Evolutionary conservation across 2,329 filamentous ascomycete species (phyloP).

Genomic region (Septoria linicola): DNA sequence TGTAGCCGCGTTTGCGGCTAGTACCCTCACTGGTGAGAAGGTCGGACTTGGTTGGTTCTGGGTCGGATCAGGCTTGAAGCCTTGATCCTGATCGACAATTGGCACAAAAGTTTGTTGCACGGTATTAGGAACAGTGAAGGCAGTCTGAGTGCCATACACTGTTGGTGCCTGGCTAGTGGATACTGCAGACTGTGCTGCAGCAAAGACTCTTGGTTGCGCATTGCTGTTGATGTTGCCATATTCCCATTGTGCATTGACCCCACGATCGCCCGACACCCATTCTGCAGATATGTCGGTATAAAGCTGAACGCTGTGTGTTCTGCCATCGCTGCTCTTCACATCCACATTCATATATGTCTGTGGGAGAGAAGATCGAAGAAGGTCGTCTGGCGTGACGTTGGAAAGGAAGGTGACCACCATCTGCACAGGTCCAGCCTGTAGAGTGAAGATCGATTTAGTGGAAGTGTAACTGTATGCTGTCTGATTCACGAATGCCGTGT

Average conservation of each 20-base stretch:
- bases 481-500: constrained; percentile 55
- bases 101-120: constrained; percentile 20
- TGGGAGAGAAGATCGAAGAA: constrained; percentile 58
- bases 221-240: constrained; percentile 38
- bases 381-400: constrained; percentile 13
- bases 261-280: constrained; percentile 64
- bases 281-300: constrained; percentile 73
- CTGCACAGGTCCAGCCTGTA: constrained; percentile 45
- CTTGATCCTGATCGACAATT: constrained; percentile 7
- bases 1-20: constrained; percentile 2
- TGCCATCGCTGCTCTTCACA: constrained; percentile 62
- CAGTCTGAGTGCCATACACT: constrained; percentile 24
- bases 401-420: constrained; percentile 18
- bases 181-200: constrained; percentile 1
- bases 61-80: constrained; percentile 9
- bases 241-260: constrained; percentile 60
- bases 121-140: constrained; percentile 14
- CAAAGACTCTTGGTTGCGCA: constrained; percentile 8
- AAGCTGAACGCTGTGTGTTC: constrained; percentile 63
- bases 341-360: constrained; percentile 69
- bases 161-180: constrained; percentile 13
- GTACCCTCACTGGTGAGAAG: constrained; percentile 13
- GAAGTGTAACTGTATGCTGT: constrained; percentile 67
- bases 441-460: constrained; percentile 67
- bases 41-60: constrained; percentile 7